Evolutionary conservation across 306 rosid species (phyloP).

Genomic region (Dicorynia guianensis): DNA sequence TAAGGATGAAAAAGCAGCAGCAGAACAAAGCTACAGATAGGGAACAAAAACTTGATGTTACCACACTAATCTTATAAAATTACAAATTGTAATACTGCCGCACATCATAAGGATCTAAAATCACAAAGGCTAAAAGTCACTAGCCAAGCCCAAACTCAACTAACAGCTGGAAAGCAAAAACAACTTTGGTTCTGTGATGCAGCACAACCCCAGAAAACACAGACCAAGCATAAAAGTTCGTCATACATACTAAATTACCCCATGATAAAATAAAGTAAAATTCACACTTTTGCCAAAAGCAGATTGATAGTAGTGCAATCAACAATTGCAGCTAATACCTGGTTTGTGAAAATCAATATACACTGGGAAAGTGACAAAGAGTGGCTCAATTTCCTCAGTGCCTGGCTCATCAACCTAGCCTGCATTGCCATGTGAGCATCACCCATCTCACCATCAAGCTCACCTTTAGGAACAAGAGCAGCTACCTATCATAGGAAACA

Average conservation of each 20-base stretch:
- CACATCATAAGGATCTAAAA: neutral
- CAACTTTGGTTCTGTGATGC: neutral
- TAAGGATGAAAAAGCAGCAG: neutral
- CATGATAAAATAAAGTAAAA: too few relatives aligned
- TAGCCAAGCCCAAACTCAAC: neutral
- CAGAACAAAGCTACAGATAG: slow-evolving; percentile 20
- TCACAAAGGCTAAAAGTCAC: neutral
- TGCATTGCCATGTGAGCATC: slow-evolving; percentile 98
- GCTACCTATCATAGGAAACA: slow-evolving; percentile 71
- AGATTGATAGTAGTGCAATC: slow-evolving; percentile 13
- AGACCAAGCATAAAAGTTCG: too few relatives aligned
- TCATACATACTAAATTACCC: too few relatives aligned
- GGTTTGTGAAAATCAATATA: slow-evolving; percentile 82
- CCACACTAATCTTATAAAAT: neutral
- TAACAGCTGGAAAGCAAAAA: slow-evolving; percentile 19
- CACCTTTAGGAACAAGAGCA: slow-evolving; percentile 94
- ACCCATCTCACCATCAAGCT: slow-evolving; percentile 95
- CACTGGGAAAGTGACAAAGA: slow-evolving; percentile 80
- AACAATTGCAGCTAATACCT: slow-evolving; percentile 59
- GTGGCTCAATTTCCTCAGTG: slow-evolving; percentile 91
- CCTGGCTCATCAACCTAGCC: slow-evolving; percentile 97
- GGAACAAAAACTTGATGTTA: neutral
- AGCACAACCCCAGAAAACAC: neutral
- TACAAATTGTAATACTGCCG: neutral
- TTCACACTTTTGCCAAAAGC: too few relatives aligned